Evolutionary conservation across 352 stramenopile species (phyloP), one percentile per base, ranked within the genome.

Genomic region (Phytophthora pluvialis): DNA sequence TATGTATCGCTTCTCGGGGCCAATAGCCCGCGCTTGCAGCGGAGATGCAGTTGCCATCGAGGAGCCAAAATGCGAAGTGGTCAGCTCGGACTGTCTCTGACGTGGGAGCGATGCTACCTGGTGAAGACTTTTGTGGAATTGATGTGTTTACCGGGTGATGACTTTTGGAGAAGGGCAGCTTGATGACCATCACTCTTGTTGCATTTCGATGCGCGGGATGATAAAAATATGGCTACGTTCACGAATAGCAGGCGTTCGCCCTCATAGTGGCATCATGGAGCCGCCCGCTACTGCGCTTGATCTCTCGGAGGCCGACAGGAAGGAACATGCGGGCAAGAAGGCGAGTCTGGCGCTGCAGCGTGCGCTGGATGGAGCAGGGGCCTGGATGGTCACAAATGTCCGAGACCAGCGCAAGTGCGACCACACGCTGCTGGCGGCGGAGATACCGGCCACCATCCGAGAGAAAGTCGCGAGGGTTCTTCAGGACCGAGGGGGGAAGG

Each of bases 351-450:
- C 44, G 9, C 55, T 75, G 3, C 67, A 75, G 21, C 62, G 56
- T 21, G 67, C 61, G 0, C 38, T 75, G 2, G 36, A 44, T 43
- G 55, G 25, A 16, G 45, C 50, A 5, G 55, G 44, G 4, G 21
- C 45, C n/a, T 68, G 67, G 67, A 57, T 64, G 49, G 25, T 18
- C n/a, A 59, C 63, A 5, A 58, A 21, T 25, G 67, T 75, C 5
- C 51, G 47, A 48, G 67, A 75, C 35, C 38, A 69, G n/a, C 67
- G 67, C 5, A 75, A 72, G 39, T 75, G 57, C 25, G 67, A 75
- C 35, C 58, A 75, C 35, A 15, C 48, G 25, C 42, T 75, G 6
- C 36, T 70, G 5, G 57, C 67, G 4, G 39, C 42, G 3, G 67
- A 72, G 33, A 68, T 75, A 13, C 67, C 67, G 3, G 45, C 36